Percentiles rank a stretch among this genome's conserved stretches.
phyloP scores from a whole-genome alignment of 1,284 basidiomycete species.

The Rhodotorula sp. region DNA sequence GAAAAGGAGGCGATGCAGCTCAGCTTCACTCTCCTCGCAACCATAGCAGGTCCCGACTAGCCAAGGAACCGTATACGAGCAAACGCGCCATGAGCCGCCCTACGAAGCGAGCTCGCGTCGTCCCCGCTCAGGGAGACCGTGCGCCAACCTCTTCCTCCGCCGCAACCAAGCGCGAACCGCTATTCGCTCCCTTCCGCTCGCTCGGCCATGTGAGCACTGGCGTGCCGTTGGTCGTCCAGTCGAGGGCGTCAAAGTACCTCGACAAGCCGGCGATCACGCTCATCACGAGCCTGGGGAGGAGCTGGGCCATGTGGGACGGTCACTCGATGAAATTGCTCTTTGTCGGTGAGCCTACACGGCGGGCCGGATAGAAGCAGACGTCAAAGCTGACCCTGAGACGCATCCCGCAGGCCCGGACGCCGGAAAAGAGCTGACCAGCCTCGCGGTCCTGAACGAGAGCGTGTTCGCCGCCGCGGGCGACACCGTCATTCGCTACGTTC shows the following conservation, averaged over 20 bases:
- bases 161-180: constrained; percentile 41
- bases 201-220: constrained; percentile 89
- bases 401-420: constrained; percentile 68
- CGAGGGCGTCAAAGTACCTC: constrained; percentile 68
- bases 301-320: constrained; percentile 97
- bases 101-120: constrained; percentile 25
- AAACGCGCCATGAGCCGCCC: constrained; percentile 8
- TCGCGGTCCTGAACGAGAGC: constrained; percentile 80
- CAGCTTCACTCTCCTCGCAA: neutral
- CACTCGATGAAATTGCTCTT: constrained; percentile 89
- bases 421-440: constrained; percentile 66
- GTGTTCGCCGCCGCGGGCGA: constrained; percentile 77
- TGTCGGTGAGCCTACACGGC: constrained; percentile 64
- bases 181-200: constrained; percentile 94
- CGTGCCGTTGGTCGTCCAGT: constrained; percentile 84
- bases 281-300: constrained; percentile 80
- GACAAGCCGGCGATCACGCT: constrained; percentile 51
- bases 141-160: neutral
- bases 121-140: neutral
- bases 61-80: neutral
- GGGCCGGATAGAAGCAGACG: fast-evolving
- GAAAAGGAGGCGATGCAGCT: neutral
- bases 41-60: neutral
- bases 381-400: neutral
- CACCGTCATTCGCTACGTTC: constrained; percentile 66